Base-by-base conservation (phyloP, 768 basidiomycete species). In the Aureoboletus auriporus region DNA sequence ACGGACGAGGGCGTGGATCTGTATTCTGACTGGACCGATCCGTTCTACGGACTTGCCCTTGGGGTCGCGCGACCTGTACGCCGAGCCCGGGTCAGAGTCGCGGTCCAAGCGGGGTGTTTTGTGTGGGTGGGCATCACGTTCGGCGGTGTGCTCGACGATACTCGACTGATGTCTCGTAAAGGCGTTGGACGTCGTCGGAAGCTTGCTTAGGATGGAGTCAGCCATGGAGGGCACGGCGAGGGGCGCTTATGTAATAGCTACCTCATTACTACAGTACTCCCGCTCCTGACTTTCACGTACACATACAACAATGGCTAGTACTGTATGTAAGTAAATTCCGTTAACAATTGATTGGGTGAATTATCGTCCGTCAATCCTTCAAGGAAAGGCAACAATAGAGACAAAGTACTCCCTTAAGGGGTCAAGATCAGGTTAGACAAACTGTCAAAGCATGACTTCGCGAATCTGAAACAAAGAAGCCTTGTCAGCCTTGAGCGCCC, bases 1-100 rank as follows among this genome's bases (percentile, higher is more conserved):
- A 79, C 76, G 59, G 29, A 69, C 58, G 27, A 69, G 63, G 12
- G 79, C 76, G 26, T 72, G 61, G 30, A 88, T 63, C 27, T 67
- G 66, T 33, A 86, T 73, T 45, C 62, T 72, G 33, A 76, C 55
- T n/a, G 79, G 71, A 1, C 71, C 75, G 13, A 52, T 59, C 26
- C 56, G 58, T 40, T 59, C 65, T 20, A 49, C 45, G 16, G 42
- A 46, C 44, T 60, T 62, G 34, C 61, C 57, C 44, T 61, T 60
- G 58, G 10, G 54, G 54, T 59, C 65, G 61, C 55, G 70, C 57
- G 72, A 74, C 62, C 86, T 80, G 66, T 75, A 80, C 57, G 82
- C 79, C 64, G 82, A 80, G 55, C 77, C 77, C 57, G 82, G 76
- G 70, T 87, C 84, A 67, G 77, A 80, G 73, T 85, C 82, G 58